Conservation (phyloP, 1,284 basidiomycete genomes). For the Porogramme epimiltina region DNA sequence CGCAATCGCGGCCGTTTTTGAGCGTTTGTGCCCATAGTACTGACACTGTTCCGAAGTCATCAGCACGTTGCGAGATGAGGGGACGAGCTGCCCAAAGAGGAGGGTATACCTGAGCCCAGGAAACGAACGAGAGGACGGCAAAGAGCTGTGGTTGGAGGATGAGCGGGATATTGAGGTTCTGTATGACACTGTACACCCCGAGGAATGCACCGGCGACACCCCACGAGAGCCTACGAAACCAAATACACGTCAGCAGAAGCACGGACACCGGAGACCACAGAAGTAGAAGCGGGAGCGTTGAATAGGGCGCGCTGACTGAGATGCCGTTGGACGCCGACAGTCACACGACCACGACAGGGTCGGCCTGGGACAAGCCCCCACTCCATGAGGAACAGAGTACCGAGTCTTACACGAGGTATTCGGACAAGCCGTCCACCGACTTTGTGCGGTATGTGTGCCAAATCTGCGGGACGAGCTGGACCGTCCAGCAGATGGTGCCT, state of each 20-base stretch:
- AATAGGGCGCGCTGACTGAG: background rate
- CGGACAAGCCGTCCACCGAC: slow-evolving; percentile 72
- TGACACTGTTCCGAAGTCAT: slow-evolving; percentile 48
- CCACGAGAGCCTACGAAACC: slow-evolving; percentile 58
- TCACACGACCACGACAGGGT: background rate
- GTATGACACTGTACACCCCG: slow-evolving; percentile 69
- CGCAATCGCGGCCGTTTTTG: slow-evolving; percentile 32
- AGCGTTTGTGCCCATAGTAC: slow-evolving; percentile 53
- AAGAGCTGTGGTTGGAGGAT: slow-evolving; percentile 79
- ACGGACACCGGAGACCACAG: background rate
- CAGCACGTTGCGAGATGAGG: background rate
- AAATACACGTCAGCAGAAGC: too few species aligned
- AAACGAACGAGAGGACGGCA: slow-evolving; percentile 58
- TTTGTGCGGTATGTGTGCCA: slow-evolving; percentile 75
- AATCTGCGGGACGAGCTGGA: slow-evolving; percentile 75
- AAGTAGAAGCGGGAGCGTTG: too few species aligned
- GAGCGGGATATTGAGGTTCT: slow-evolving; percentile 73
- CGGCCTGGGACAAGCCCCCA: too few species aligned
- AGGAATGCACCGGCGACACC: slow-evolving; percentile 62
- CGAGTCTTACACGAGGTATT: slow-evolving; percentile 58
- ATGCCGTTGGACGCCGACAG: background rate
- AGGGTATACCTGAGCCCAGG: slow-evolving; percentile 63
- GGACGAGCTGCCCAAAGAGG: too few species aligned
- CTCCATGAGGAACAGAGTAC: background rate
- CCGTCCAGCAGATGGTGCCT: slow-evolving; percentile 70